These are phyloP conservation scores for Leucocoprinus leucothites DNA, from an alignment of 768 basidiomycete genomes.

Conservation along the genomic window DNA sequence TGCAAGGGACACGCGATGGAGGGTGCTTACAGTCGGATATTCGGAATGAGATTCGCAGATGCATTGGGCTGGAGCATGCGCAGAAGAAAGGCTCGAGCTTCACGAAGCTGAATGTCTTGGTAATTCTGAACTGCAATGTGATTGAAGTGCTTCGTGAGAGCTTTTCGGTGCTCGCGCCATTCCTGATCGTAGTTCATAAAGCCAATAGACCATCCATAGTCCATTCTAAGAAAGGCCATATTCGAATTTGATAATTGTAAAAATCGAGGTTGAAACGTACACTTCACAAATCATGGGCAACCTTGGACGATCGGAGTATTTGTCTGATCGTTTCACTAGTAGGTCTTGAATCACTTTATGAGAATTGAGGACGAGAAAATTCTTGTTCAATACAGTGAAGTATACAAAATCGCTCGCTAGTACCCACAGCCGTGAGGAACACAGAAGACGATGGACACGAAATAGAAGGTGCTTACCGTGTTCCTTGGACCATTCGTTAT, in stretches of 20 bases:
- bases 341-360: slow-evolving; percentile 10
- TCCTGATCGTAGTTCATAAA: slow-evolving; percentile 21
- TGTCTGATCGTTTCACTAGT: slow-evolving; percentile 13
- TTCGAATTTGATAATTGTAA: not conserved
- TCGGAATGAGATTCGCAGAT: not conserved
- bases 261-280: slow-evolving; percentile 4
- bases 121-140: slow-evolving; percentile 14
- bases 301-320: slow-evolving; percentile 21
- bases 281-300: slow-evolving; percentile 22
- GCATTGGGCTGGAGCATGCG: slow-evolving; percentile 1
- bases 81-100: slow-evolving; percentile 5
- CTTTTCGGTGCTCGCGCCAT: slow-evolving; percentile 21
- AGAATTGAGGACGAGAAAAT: slow-evolving; percentile 11
- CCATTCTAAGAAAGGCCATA: slow-evolving; percentile 12
- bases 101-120: slow-evolving; percentile 11
- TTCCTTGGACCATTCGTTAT: slow-evolving; percentile 19
- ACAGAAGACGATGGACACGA: not conserved
- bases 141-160: slow-evolving; percentile 24
- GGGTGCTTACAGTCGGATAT: slow-evolving; percentile 1
- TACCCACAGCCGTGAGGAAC: not conserved
- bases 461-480: slow-evolving; percentile 16
- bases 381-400: not conserved
- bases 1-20: not conserved
- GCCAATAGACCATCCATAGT: slow-evolving; percentile 13
- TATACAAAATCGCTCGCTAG: slow-evolving; percentile 1